phyloP scores from a whole-genome alignment of 495 filamentous ascomycete genomes.

The Lasiosphaeria hispida region DNA sequence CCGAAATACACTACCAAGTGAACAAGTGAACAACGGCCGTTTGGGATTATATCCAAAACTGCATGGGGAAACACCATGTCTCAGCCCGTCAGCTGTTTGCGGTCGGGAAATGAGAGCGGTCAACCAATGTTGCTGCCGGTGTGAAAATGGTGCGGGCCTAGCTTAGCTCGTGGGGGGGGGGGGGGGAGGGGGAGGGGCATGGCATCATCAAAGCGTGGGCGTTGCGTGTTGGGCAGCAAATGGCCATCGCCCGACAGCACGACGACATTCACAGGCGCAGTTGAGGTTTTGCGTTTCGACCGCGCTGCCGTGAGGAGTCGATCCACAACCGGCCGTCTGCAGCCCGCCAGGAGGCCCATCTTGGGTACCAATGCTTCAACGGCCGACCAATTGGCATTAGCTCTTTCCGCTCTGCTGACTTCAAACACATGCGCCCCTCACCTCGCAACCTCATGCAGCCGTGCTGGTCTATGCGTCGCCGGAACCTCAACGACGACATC shows the following conservation, averaged over 20 bases:
- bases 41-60: not conserved
- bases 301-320: conserved; percentile 14
- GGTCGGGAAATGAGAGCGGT: not conserved
- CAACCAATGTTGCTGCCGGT: not conserved
- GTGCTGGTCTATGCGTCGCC: conserved; percentile 26
- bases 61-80: not conserved
- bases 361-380: not conserved
- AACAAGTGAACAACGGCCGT: not conserved
- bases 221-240: too few species aligned
- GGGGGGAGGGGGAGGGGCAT: too few species aligned
- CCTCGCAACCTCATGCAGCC: conserved; percentile 22
- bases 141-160: not conserved
- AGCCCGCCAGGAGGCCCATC: conserved; percentile 22
- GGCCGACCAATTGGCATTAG: conserved; percentile 30
- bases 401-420: conserved; percentile 32
- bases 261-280: not conserved
- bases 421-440: conserved; percentile 29
- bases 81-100: conserved; percentile 7
- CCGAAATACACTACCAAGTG: not conserved
- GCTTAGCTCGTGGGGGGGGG: not conserved
- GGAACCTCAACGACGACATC: conserved; percentile 18
- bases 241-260: too few species aligned
- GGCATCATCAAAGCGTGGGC: conserved; percentile 9
- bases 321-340: conserved; percentile 25
- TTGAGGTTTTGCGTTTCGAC: conserved; percentile 16